These are phyloP conservation scores for Sclerotinia spermophila DNA, from an alignment of 2,329 filamentous ascomycete species.

Conservation along the genomic window DNA sequence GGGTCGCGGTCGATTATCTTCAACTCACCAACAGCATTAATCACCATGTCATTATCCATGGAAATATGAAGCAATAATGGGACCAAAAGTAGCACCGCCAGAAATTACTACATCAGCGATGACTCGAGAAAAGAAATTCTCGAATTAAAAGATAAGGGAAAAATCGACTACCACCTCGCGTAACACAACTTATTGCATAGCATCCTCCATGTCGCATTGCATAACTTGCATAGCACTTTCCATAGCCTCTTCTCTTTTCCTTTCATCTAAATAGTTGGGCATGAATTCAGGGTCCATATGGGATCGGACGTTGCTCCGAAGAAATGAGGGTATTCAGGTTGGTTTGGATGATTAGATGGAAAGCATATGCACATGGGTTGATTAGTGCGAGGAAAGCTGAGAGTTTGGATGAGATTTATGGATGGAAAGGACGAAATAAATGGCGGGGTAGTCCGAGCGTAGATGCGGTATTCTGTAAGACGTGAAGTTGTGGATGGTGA, in stretches of 20 bases:
- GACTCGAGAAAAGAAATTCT: neutral
- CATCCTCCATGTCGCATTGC: neutral
- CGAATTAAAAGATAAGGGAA: neutral
- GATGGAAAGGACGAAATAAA: neutral
- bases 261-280: neutral
- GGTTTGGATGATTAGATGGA: neutral
- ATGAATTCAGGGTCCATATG: neutral
- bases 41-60: neutral
- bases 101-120: neutral
- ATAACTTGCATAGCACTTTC: too few relatives aligned
- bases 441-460: constrained; percentile 4
- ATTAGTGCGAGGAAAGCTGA: too few relatives aligned
- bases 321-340: too few relatives aligned
- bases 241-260: neutral
- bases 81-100: neutral
- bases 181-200: neutral
- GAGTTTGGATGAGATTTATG: neutral
- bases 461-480: neutral
- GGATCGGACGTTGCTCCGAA: neutral
- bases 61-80: neutral
- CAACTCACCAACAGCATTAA: neutral
- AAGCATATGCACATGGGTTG: neutral
- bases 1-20: neutral
- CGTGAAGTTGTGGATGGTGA: neutral
- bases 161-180: neutral